Conservation (phyloP, 2,329 filamentous ascomycete species). For the Fusarium staphyleae region DNA sequence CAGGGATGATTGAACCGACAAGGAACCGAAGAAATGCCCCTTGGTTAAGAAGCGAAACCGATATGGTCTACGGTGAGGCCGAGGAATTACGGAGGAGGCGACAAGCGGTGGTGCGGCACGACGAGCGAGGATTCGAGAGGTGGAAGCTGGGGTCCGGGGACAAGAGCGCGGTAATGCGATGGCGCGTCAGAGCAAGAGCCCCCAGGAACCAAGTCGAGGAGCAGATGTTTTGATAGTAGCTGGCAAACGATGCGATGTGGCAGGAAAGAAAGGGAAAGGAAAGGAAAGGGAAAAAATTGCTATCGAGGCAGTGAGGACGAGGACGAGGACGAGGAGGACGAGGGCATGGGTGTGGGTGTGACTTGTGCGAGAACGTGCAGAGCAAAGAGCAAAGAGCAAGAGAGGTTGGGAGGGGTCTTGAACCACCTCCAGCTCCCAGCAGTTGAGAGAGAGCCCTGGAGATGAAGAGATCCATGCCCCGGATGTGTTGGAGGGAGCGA, state of each 20-base stretch:
- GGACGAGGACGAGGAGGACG: conserved; percentile 15
- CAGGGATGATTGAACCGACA: conserved; percentile 11
- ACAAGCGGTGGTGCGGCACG: conserved; percentile 14
- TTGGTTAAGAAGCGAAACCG: conserved; percentile 12
- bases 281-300: conserved; percentile 23
- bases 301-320: conserved; percentile 22
- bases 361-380: background rate
- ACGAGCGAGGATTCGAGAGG: background rate
- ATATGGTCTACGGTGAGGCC: conserved; percentile 17
- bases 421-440: background rate
- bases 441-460: conserved; percentile 2
- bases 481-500: conserved; percentile 9
- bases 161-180: conserved; percentile 21
- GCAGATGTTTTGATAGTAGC: background rate
- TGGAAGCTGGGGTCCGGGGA: conserved; percentile 6
- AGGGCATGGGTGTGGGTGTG: conserved; percentile 5
- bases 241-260: conserved; percentile 5
- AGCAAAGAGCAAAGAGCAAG: background rate
- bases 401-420: conserved; percentile 13
- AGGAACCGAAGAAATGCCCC: conserved; percentile 6
- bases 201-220: conserved; percentile 3
- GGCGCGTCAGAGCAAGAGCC: conserved; percentile 34
- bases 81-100: conserved; percentile 5
- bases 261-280: background rate
- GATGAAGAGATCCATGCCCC: too few species aligned